Conservation (phyloP, 306 rosid genomes). For the Casuarina cunninghamiana region DNA sequence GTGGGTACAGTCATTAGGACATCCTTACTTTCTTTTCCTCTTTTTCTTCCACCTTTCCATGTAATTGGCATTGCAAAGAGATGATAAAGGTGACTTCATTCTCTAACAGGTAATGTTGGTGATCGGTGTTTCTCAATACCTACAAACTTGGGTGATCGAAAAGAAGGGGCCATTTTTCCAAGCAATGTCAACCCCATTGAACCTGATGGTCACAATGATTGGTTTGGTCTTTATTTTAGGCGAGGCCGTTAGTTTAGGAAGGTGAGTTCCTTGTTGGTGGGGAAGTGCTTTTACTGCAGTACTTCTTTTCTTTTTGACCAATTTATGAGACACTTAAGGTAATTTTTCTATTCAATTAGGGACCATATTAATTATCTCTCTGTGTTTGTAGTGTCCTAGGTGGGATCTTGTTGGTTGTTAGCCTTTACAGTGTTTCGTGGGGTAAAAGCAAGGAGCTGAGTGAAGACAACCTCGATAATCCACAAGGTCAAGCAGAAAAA, state of each 20-base stretch:
- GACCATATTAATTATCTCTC: background rate
- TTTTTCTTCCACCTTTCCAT: background rate
- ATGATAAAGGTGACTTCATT: background rate
- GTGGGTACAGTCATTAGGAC: background rate
- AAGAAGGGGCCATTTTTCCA: conserved; percentile 49
- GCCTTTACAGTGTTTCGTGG: conserved; percentile 50
- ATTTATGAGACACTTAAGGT: no score
- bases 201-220: conserved; percentile 36
- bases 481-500: conserved; percentile 25
- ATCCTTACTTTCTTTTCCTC: background rate
- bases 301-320: no score
- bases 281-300: no score
- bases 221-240: conserved; percentile 47
- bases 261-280: conserved; percentile 17
- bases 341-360: background rate
- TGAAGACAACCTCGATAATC: conserved; percentile 5
- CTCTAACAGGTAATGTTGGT: conserved; percentile 36
- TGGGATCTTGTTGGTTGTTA: conserved; percentile 40
- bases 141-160: background rate
- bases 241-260: conserved; percentile 39
- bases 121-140: conserved; percentile 29
- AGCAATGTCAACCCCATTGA: conserved; percentile 53
- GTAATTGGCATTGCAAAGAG: background rate
- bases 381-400: conserved; percentile 36
- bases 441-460: conserved; percentile 35